These are phyloP conservation scores for Aciculosporium take DNA, from an alignment of 2,329 filamentous ascomycete species.

Conservation along the genomic window DNA sequence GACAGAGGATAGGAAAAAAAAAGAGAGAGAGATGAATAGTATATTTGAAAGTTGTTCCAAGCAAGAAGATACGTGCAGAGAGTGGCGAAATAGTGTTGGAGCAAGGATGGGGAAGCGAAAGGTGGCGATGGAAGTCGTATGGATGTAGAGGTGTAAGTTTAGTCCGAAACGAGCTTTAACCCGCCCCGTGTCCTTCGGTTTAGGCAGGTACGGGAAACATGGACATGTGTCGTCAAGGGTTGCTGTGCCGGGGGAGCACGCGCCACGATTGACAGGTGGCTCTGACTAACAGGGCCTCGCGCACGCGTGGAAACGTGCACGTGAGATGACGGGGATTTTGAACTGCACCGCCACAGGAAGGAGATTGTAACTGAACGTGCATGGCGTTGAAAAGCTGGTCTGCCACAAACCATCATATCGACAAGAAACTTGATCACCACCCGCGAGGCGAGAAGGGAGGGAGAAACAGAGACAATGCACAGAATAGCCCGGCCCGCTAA, in stretches of 20 bases:
- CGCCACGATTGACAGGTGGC: too few species aligned
- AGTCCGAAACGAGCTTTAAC: background rate
- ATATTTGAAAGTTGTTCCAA: too few species aligned
- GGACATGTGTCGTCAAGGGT: constrained; percentile 18
- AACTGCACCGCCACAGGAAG: background rate
- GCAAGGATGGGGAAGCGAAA: constrained; percentile 15
- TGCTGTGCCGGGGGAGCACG: background rate
- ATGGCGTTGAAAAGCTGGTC: too few species aligned
- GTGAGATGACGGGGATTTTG: too few species aligned
- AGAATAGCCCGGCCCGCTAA: background rate
- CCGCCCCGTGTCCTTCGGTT: constrained; percentile 1
- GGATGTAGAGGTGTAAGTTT: background rate
- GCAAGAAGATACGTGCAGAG: too few species aligned
- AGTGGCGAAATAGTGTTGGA: too few species aligned
- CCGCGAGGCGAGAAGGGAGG: background rate
- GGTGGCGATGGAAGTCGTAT: constrained; percentile 10
- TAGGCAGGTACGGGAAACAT: background rate
- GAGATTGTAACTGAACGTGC: background rate
- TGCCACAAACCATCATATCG: too few species aligned
- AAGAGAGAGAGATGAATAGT: too few species aligned
- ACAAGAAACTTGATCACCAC: too few species aligned
- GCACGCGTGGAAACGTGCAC: too few species aligned
- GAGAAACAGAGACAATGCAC: background rate
- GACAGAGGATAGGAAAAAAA: too few species aligned
- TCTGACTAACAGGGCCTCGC: too few species aligned